Evolutionary conservation across 352 stramenopile genomes (phyloP).

Genomic region (Phytophthora melonis): DNA sequence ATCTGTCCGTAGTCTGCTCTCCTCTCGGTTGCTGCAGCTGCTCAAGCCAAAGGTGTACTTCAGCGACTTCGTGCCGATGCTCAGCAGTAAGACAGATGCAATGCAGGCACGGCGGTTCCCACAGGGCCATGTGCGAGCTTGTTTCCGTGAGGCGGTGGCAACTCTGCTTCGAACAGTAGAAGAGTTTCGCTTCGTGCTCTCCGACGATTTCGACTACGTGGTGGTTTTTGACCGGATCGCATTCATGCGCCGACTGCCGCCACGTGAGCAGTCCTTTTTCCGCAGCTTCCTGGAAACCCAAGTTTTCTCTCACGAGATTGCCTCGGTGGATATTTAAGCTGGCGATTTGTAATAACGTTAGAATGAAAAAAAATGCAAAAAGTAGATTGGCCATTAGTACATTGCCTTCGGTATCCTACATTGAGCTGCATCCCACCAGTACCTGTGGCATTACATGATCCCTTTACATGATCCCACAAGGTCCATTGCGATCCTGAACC

Average conservation of each 20-base stretch:
- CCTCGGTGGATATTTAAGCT: slow-evolving; percentile 60
- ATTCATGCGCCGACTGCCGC: slow-evolving; percentile 65
- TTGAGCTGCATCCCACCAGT: slow-evolving; percentile 1
- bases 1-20: slow-evolving; percentile 51
- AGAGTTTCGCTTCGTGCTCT: slow-evolving; percentile 86
- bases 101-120: slow-evolving; percentile 53
- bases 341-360: slow-evolving; percentile 2
- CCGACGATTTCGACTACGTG: slow-evolving; percentile 88
- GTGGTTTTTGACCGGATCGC: slow-evolving; percentile 86
- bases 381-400: slow-evolving; percentile 35
- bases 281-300: slow-evolving; percentile 87
- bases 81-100: slow-evolving; percentile 41
- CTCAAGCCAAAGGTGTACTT: slow-evolving; percentile 82
- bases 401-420: slow-evolving; percentile 36
- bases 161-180: slow-evolving; percentile 68
- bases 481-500: slow-evolving; percentile 36
- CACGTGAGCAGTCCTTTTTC: slow-evolving; percentile 74
- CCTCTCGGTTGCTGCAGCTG: slow-evolving; percentile 62
- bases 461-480: slow-evolving; percentile 43
- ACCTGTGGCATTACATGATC: neutral
- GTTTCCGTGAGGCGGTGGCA: slow-evolving; percentile 61
- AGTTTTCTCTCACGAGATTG: slow-evolving; percentile 88
- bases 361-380: slow-evolving; percentile 32
- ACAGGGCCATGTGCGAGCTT: slow-evolving; percentile 64
- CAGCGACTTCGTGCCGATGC: slow-evolving; percentile 80